Conservation (phyloP, 306 rosid species). For the Cucurbita argyrosperma region DNA sequence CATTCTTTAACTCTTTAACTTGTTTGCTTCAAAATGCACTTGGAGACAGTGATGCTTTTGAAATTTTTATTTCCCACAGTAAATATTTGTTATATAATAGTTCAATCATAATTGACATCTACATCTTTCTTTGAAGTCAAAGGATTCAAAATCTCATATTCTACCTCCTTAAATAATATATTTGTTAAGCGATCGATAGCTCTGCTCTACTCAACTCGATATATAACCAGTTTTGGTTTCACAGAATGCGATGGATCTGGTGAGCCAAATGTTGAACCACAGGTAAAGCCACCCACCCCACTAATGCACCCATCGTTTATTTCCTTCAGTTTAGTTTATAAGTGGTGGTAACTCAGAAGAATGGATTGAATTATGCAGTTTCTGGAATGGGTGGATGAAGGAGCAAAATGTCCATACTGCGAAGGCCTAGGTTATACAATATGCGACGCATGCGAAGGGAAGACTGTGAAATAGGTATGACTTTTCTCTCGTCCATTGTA, state of each 20-base stretch:
- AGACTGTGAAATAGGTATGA: slow-evolving; percentile 18
- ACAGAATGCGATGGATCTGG: slow-evolving; percentile 91
- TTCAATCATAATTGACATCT: too few relatives aligned
- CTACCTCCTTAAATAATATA: too few relatives aligned
- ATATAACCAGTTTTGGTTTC: slow-evolving; percentile 6
- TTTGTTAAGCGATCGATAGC: background rate
- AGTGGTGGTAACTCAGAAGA: background rate
- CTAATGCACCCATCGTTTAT: background rate
- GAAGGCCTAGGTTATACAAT: slow-evolving; percentile 55
- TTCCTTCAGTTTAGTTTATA: background rate
- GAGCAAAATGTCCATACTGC: slow-evolving; percentile 67
- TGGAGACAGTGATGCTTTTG: too few relatives aligned
- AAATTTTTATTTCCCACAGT: too few relatives aligned
- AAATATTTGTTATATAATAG: too few relatives aligned
- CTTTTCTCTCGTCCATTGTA: background rate
- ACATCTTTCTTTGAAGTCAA: too few relatives aligned
- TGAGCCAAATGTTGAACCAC: slow-evolving; percentile 79
- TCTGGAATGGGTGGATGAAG: slow-evolving; percentile 80
- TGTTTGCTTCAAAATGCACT: too few relatives aligned
- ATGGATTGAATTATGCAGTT: slow-evolving; percentile 41
- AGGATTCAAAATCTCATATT: too few relatives aligned
- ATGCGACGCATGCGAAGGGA: slow-evolving; percentile 66
- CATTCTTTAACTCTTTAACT: too few relatives aligned
- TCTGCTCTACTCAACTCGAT: background rate
- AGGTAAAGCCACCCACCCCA: slow-evolving; percentile 28